phyloP scores from a whole-genome alignment of 306 rosid species.

The Psophocarpus tetragonolobus region DNA sequence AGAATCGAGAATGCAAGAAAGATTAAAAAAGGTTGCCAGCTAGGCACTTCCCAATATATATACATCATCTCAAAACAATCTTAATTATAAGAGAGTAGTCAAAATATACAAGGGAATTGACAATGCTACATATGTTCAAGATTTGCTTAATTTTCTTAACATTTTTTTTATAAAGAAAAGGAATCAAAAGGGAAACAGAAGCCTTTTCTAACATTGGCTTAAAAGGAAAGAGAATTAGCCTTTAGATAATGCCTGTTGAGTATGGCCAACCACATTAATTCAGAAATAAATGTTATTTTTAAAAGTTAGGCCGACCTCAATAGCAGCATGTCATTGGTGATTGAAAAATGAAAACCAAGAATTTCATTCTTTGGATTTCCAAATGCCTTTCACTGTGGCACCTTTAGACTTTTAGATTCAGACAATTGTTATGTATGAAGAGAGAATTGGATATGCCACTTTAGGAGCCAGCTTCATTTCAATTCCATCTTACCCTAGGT shows the following conservation, averaged over 20 bases:
- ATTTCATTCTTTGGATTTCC: conserved; percentile 35
- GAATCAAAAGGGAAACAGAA: conserved; percentile 10
- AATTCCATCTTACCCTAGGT: conserved; percentile 39
- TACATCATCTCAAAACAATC: conserved; percentile 22
- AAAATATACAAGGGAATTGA: conserved; percentile 2
- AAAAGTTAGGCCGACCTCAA: conserved; percentile 42
- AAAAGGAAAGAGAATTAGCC: conserved; percentile 19
- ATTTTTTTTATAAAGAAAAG: neutral
- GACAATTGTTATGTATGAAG: conserved; percentile 33
- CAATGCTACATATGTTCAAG: neutral
- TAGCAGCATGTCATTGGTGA: conserved; percentile 36
- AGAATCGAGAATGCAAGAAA: conserved; percentile 44
- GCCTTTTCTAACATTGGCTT: conserved; percentile 29
- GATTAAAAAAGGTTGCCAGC: conserved; percentile 25
- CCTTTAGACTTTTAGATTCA: conserved; percentile 53
- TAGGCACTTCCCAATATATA: conserved; percentile 31
- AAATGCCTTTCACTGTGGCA: conserved; percentile 33
- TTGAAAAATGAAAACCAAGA: conserved; percentile 42
- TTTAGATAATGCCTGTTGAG: conserved; percentile 24
- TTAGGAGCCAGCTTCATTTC: conserved; percentile 47
- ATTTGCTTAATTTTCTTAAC: neutral
- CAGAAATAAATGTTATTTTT: conserved; percentile 4
- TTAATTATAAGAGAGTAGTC: neutral
- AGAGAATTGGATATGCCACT: conserved; percentile 41
- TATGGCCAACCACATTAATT: conserved; percentile 20